Evolutionary conservation across 257 asterid species (phyloP).

Genomic region (Fraxinus anomala): DNA sequence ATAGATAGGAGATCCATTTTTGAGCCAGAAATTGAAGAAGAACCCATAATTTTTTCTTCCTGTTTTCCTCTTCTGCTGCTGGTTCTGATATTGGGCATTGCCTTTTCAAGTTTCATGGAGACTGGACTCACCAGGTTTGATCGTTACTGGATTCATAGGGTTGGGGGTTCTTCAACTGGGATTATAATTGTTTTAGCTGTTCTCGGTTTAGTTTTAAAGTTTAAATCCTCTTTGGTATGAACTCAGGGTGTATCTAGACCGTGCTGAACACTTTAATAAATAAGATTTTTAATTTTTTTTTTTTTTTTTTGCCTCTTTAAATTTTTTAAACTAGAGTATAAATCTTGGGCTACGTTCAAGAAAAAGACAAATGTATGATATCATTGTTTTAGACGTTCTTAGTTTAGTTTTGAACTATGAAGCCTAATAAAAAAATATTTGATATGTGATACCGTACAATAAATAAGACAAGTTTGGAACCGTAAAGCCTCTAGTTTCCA

Average conservation of each 20-base stretch:
- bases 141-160: constrained; percentile 53
- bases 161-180: constrained; percentile 53
- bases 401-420: too few relatives aligned
- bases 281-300: too few relatives aligned
- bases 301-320: too few relatives aligned
- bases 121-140: constrained; percentile 36
- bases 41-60: constrained; percentile 25
- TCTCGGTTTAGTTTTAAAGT: constrained; percentile 45
- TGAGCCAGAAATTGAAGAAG: constrained; percentile 40
- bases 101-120: constrained; percentile 36
- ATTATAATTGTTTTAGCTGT: constrained; percentile 41
- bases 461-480: too few relatives aligned
- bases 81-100: constrained; percentile 38
- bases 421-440: too few relatives aligned
- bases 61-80: constrained; percentile 41
- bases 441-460: too few relatives aligned
- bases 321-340: too few relatives aligned
- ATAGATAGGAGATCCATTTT: constrained; percentile 32
- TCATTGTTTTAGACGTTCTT: too few relatives aligned
- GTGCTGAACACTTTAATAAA: not conserved
- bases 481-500: too few relatives aligned
- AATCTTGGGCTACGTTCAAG: too few relatives aligned
- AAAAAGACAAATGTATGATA: too few relatives aligned
- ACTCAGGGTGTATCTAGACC: not conserved
- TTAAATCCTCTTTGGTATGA: constrained; percentile 25